Evolutionary conservation across 1,139 yeast species (phyloP), one percentile per base, ranked within the genome.

Genomic region (Hansenula sp.): DNA sequence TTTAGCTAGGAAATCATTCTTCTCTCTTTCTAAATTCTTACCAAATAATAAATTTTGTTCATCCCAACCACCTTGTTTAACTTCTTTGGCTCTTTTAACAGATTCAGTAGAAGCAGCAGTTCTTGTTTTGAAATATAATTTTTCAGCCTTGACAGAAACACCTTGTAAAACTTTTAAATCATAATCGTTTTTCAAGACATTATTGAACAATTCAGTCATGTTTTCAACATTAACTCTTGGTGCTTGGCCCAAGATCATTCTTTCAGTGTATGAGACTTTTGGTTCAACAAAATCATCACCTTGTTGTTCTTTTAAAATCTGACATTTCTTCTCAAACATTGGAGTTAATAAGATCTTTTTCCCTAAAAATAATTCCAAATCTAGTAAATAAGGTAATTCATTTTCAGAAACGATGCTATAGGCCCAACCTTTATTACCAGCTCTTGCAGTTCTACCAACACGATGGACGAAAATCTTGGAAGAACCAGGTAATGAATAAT

Each of bases 371-470:
- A 94, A 68, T 61, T 94, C 99, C 58, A 94, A 72, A 64, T 94
- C 99, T 43, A 93, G 72, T 41, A 94, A 66, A 57, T 93, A 94
- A 7, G 99, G 96, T 47, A 93, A 67, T 61, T 94, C 99, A 48
- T 78, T 76, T 53, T 90, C 96, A 48, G 83, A 77, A 4, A 91
- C 84, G 45, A 94, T 79, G 1, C 97, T 84, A 62, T 88, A 94
- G 0, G 99, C 99, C 96, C 98, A 91, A 60, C 99, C 99, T 54
- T 79, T 81, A 60, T 90, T 84, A 62, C 99, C 99, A 11, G 99
- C 99, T 76, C 99, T 85, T 13, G 99, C 99, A 38, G 99, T 93
- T 76, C 99, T 83, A 65, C 99, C 99, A 42, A 94, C 99, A 68
- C 99, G 81, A 67, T 93, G 99, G 45, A 93, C 80, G 65, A 93